Percentiles rank a stretch among this genome's conserved stretches.
phyloP scores from a whole-genome alignment of 2,329 filamentous ascomycete species.

The Aureobasidium sp. region DNA sequence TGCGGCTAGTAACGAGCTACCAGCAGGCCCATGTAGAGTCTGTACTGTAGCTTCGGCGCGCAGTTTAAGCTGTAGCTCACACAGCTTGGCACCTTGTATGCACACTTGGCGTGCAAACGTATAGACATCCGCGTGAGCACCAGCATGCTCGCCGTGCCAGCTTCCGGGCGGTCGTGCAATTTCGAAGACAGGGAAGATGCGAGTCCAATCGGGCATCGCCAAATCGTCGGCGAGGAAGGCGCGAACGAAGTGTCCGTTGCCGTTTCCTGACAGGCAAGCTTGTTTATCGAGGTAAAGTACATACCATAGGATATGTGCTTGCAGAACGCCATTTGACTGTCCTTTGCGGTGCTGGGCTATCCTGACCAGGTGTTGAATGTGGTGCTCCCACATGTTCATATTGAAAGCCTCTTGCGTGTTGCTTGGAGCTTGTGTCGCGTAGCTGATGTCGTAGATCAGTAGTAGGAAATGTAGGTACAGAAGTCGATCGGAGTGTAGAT shows the following conservation, averaged over 20 bases:
- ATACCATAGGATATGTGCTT: constrained; percentile 46
- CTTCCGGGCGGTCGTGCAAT: not conserved
- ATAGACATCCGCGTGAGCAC: constrained; percentile 29
- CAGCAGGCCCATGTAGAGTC: not conserved
- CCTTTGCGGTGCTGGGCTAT: constrained; percentile 38
- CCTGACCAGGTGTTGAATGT: constrained; percentile 43
- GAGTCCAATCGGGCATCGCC: not conserved
- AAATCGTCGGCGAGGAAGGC: constrained; percentile 11
- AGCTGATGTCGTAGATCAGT: constrained; percentile 46
- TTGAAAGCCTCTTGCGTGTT: constrained; percentile 32
- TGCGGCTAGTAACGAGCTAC: constrained; percentile 14
- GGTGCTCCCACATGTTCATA: constrained; percentile 46
- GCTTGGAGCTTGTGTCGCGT: constrained; percentile 33
- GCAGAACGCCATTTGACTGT: constrained; percentile 32
- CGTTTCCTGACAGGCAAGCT: constrained; percentile 35
- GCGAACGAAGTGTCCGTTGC: not conserved
- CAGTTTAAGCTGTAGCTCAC: constrained; percentile 33
- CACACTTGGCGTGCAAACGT: constrained; percentile 39
- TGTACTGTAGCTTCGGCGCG: constrained; percentile 26
- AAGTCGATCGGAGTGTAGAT: constrained; percentile 48
- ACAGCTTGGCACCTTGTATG: constrained; percentile 36
- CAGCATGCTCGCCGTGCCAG: not conserved
- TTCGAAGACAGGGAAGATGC: not conserved
- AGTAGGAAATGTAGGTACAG: constrained; percentile 50
- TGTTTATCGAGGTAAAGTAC: constrained; percentile 48